Percentiles rank a stretch among this genome's conserved stretches.
These are phyloP conservation scores for Fusarium aywerte DNA, from an alignment of 2,329 filamentous ascomycete species.

Conservation along the genomic window DNA sequence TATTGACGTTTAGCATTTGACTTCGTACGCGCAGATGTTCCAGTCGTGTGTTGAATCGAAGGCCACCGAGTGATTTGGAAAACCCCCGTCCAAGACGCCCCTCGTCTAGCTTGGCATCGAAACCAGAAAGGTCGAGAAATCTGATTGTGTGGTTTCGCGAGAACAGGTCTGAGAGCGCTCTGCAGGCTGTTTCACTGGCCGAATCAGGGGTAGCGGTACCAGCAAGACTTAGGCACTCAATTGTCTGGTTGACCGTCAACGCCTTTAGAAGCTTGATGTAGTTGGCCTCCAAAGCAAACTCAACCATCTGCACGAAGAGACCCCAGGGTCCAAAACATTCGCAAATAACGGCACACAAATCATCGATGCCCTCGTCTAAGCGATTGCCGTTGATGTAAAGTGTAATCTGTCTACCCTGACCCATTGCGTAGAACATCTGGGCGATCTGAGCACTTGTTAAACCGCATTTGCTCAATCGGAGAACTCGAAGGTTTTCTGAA, in stretches of 20 bases:
- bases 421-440: conserved; percentile 62
- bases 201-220: conserved; percentile 63
- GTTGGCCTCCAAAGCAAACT: conserved; percentile 63
- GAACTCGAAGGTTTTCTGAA: conserved; percentile 55
- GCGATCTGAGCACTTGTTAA: conserved; percentile 63
- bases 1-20: conserved; percentile 65
- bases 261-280: conserved; percentile 63
- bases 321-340: conserved; percentile 60
- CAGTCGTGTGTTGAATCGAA: conserved; percentile 57
- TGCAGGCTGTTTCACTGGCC: conserved; percentile 59
- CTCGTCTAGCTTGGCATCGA: conserved; percentile 67
- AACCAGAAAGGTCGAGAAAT: conserved; percentile 68
- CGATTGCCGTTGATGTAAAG: conserved; percentile 64
- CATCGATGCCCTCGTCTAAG: conserved; percentile 63
- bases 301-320: conserved; percentile 67
- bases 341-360: conserved; percentile 60
- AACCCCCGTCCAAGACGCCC: conserved; percentile 65
- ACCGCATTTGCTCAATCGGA: conserved; percentile 64
- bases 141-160: conserved; percentile 61
- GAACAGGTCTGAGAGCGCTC: conserved; percentile 62
- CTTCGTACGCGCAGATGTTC: conserved; percentile 66
- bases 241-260: conserved; percentile 61
- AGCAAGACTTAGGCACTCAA: conserved; percentile 64
- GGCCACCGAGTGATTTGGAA: conserved; percentile 60
- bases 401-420: conserved; percentile 59